Percentiles rank a stretch among this genome's conserved stretches.
phyloP scores from a whole-genome alignment of 306 rosid species.

The Trifolium subterraneum region DNA sequence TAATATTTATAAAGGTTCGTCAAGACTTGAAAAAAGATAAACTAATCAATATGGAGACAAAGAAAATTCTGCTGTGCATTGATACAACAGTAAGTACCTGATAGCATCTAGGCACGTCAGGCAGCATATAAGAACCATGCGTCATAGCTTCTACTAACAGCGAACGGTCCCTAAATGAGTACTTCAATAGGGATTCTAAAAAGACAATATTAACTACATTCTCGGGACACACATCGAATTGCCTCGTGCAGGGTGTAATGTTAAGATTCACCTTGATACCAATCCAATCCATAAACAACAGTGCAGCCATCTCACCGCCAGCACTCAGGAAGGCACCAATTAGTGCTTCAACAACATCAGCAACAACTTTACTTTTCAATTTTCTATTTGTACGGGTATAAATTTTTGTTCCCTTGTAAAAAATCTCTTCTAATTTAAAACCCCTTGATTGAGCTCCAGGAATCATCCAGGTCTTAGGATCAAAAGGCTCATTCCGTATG shows the following conservation, averaged over 20 bases:
- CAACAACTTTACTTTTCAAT: constrained; percentile 59
- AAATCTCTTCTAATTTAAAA: constrained; percentile 44
- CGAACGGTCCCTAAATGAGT: constrained; percentile 63
- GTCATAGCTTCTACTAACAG: constrained; percentile 84
- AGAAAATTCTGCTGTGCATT: too few species aligned
- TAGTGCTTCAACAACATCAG: constrained; percentile 93
- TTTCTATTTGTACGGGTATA: constrained; percentile 55
- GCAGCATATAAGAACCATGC: constrained; percentile 93
- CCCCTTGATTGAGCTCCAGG: constrained; percentile 57
- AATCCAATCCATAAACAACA: constrained; percentile 69
- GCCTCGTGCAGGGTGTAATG: constrained; percentile 48
- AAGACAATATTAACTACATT: constrained; percentile 56
- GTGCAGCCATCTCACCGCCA: constrained; percentile 75
- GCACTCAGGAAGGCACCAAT: constrained; percentile 83
- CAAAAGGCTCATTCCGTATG: constrained; percentile 64
- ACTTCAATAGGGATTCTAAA: constrained; percentile 63
- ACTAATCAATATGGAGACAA: too few species aligned
- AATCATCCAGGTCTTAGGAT: constrained; percentile 68
- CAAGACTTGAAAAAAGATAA: too few species aligned
- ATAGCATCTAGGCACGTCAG: constrained; percentile 81
- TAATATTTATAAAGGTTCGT: too few species aligned
- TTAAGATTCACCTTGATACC: constrained; percentile 70
- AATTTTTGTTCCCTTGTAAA: constrained; percentile 33
- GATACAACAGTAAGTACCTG: constrained; percentile 59
- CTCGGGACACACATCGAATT: constrained; percentile 44